Evolutionary conservation across 2,329 filamentous ascomycete genomes (phyloP).

Genomic region (Sclerotinia subarctica): DNA sequence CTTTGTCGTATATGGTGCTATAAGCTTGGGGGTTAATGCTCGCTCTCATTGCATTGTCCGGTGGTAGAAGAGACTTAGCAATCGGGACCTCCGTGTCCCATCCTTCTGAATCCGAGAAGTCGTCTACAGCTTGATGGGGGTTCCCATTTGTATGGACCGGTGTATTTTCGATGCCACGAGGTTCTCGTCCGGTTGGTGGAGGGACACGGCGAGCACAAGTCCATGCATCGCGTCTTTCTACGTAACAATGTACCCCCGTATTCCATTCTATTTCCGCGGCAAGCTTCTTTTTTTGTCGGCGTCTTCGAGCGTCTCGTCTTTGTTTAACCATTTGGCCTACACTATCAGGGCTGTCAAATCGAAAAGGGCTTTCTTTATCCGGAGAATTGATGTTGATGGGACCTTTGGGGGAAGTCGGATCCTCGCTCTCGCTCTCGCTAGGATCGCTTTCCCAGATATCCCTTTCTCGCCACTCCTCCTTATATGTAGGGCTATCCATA

Average conservation of each 20-base stretch:
- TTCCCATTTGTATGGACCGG: slow-evolving; percentile 35
- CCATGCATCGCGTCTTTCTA: slow-evolving; percentile 77
- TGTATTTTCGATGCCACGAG: slow-evolving; percentile 30
- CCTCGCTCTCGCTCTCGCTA: slow-evolving; percentile 33
- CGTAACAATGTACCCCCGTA: slow-evolving; percentile 75
- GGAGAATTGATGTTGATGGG: slow-evolving; percentile 23
- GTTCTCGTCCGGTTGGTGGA: slow-evolving; percentile 41
- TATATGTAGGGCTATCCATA: background rate
- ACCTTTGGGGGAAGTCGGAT: slow-evolving; percentile 24
- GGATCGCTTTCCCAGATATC: slow-evolving; percentile 38
- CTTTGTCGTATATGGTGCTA: slow-evolving; percentile 82
- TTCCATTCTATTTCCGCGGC: slow-evolving; percentile 74
- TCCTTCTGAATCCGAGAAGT: slow-evolving; percentile 29
- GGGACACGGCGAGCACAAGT: slow-evolving; percentile 65
- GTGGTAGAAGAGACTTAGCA: slow-evolving; percentile 68
- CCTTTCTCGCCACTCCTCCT: slow-evolving; percentile 35
- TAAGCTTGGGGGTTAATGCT: slow-evolving; percentile 74
- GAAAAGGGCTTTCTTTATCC: slow-evolving; percentile 37
- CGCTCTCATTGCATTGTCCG: slow-evolving; percentile 70
- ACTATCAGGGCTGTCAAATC: slow-evolving; percentile 43
- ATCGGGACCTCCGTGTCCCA: slow-evolving; percentile 56
- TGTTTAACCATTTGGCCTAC: slow-evolving; percentile 36
- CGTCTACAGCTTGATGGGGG: slow-evolving; percentile 28
- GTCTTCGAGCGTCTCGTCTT: slow-evolving; percentile 38
- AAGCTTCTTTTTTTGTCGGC: slow-evolving; percentile 47